These are phyloP conservation scores for Coniella lustricola DNA, from an alignment of 2,329 filamentous ascomycete genomes.

Conservation along the genomic window DNA sequence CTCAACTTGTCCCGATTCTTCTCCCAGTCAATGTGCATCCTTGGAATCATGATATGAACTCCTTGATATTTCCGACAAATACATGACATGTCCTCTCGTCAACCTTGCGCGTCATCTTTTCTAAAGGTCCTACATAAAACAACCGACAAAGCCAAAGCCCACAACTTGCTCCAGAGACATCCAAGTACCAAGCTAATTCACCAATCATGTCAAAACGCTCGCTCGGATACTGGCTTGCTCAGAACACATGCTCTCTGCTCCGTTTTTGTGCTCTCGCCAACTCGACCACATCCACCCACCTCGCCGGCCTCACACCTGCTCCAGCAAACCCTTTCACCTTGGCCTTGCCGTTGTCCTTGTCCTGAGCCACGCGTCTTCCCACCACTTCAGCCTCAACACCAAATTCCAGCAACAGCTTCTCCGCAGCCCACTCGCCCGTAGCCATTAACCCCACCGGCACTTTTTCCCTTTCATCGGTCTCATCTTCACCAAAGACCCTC, in stretches of 20 bases:
- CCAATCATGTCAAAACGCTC: not conserved
- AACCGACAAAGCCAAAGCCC: no score
- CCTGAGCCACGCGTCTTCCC: constrained; percentile 20
- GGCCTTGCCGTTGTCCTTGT: no score
- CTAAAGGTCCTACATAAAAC: no score
- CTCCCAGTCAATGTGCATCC: no score
- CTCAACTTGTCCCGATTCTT: no score
- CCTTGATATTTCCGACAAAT: no score
- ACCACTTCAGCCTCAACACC: constrained; percentile 39
- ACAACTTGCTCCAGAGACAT: no score
- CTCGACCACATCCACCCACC: constrained; percentile 40
- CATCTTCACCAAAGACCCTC: constrained; percentile 26
- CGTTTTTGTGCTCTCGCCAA: constrained; percentile 26
- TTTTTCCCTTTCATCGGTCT: constrained; percentile 33
- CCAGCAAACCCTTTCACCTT: no score
- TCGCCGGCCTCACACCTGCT: constrained; percentile 27
- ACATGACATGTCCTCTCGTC: no score
- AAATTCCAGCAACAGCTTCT: constrained; percentile 41
- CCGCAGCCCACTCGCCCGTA: constrained; percentile 47
- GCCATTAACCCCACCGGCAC: constrained; percentile 50
- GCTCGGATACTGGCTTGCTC: not conserved
- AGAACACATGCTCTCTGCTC: constrained; percentile 6
- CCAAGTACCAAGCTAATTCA: not conserved
- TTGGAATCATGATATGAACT: no score
- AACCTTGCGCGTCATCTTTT: no score